Evolutionary conservation across 352 stramenopile genomes (phyloP).

Genomic region (Globisporangium cylindrosporum): DNA sequence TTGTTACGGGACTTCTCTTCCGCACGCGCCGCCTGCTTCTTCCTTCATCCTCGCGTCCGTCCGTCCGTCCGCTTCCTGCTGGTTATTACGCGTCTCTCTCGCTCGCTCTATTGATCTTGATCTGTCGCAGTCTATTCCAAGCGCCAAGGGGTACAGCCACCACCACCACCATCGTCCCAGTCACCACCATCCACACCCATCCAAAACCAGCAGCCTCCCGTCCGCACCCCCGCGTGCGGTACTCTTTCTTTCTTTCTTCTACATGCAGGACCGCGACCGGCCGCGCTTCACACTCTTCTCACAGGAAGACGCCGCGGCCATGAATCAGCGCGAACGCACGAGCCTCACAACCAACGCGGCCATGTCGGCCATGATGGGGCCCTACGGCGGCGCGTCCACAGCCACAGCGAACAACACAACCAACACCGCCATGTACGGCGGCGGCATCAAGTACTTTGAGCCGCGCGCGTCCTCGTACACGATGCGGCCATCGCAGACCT

Average conservation of each 20-base stretch:
- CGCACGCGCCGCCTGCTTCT: not conserved
- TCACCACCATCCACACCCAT: not conserved
- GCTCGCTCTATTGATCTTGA: not conserved
- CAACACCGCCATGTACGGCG: conserved; percentile 17
- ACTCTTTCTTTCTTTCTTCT: not conserved
- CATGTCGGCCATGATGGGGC: not conserved
- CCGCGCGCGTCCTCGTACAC: conserved; percentile 40
- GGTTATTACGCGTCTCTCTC: not conserved
- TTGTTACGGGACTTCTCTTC: not conserved
- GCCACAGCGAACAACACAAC: not conserved
- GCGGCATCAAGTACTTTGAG: conserved; percentile 18
- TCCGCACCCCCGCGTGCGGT: not conserved
- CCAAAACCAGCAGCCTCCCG: not conserved
- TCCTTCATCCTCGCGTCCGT: not conserved
- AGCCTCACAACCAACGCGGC: conserved; percentile 21
- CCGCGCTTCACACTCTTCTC: conserved; percentile 76
- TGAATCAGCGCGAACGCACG: conserved; percentile 63
- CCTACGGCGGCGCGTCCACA: not conserved
- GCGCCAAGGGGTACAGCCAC: not conserved
- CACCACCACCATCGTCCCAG: not conserved
- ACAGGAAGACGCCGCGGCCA: conserved; percentile 63
- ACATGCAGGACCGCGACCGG: conserved; percentile 31
- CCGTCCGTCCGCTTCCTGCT: not conserved
- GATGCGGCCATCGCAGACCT: conserved; percentile 61
- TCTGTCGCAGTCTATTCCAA: not conserved